These are phyloP conservation scores for Xylaria scruposa DNA, from an alignment of 495 filamentous ascomycete genomes.

Conservation along the genomic window DNA sequence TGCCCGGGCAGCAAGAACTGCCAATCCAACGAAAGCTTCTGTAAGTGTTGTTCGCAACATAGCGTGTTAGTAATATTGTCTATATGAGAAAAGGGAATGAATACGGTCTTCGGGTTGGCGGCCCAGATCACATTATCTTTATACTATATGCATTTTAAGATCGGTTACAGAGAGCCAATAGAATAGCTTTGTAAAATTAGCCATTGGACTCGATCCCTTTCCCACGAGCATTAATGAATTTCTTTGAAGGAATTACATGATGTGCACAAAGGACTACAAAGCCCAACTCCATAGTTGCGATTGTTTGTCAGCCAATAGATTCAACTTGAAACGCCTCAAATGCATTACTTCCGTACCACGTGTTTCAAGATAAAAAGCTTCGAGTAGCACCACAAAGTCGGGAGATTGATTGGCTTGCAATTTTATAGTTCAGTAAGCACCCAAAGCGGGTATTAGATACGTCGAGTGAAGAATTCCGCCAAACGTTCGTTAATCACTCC, in stretches of 20 bases:
- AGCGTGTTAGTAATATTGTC: background rate
- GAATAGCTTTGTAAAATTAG: constrained; percentile 3
- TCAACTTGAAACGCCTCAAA: constrained; percentile 8
- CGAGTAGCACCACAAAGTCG: background rate
- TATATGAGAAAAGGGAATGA: background rate
- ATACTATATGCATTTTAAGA: background rate
- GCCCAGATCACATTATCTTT: background rate
- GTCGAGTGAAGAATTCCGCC: background rate
- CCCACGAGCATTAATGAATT: background rate
- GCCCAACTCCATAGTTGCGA: constrained; percentile 12
- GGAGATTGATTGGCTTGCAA: background rate
- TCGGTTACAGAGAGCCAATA: background rate
- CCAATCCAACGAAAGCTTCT: constrained; percentile 13
- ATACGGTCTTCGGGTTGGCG: too few relatives aligned
- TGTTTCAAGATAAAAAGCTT: background rate
- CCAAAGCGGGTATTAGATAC: background rate
- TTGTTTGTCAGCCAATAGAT: constrained; percentile 15
- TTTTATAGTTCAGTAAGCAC: background rate
- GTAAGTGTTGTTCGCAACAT: constrained; percentile 2
- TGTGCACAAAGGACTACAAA: constrained; percentile 10
- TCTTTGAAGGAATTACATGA: constrained; percentile 1
- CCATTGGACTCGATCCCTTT: background rate
- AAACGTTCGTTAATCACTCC: background rate
- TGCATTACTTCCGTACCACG: background rate
- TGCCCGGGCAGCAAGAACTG: constrained; percentile 4